These are phyloP conservation scores for Trametes coccinea DNA, from an alignment of 768 basidiomycete genomes.

Conservation along the genomic window DNA sequence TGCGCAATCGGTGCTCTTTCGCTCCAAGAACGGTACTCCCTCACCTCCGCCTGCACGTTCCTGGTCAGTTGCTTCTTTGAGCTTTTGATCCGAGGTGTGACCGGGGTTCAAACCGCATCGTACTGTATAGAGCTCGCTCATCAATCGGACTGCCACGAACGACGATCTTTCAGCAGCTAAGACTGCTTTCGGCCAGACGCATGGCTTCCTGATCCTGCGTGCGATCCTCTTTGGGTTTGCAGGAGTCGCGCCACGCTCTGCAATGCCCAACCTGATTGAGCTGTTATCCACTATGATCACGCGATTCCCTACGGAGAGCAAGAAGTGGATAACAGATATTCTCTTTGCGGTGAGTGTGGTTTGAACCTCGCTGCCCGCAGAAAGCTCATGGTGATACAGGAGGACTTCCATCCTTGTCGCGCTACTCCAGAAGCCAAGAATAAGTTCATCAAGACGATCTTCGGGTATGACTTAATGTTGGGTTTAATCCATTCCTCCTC, in stretches of 20 bases:
- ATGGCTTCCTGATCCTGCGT: conserved; percentile 69
- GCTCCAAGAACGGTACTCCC: conserved; percentile 82
- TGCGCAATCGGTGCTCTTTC: conserved; percentile 67
- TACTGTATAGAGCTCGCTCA: conserved; percentile 54
- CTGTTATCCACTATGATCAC: conserved; percentile 67
- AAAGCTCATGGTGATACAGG: conserved; percentile 41
- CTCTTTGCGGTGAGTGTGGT: conserved; percentile 57
- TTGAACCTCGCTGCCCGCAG: background rate
- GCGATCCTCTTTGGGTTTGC: conserved; percentile 81
- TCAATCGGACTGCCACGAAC: conserved; percentile 64
- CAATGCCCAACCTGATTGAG: conserved; percentile 82
- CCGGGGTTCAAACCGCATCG: background rate
- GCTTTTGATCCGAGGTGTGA: background rate
- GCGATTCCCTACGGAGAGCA: conserved; percentile 53
- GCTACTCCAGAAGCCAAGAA: conserved; percentile 77
- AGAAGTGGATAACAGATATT: conserved; percentile 73
- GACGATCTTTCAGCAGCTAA: conserved; percentile 61
- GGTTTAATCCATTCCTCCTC: too few species aligned
- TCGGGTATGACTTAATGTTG: conserved; percentile 48
- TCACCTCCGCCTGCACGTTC: conserved; percentile 81
- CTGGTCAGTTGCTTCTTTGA: conserved; percentile 51
- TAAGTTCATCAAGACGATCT: conserved; percentile 70
- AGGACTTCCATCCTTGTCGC: conserved; percentile 71
- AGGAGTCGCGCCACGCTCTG: conserved; percentile 80
- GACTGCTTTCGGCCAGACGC: conserved; percentile 48